Percentiles rank a stretch among this genome's conserved stretches.
Evolutionary conservation across 345 rosid genomes (phyloP).

Genomic region (Pseudoturritis turrita): DNA sequence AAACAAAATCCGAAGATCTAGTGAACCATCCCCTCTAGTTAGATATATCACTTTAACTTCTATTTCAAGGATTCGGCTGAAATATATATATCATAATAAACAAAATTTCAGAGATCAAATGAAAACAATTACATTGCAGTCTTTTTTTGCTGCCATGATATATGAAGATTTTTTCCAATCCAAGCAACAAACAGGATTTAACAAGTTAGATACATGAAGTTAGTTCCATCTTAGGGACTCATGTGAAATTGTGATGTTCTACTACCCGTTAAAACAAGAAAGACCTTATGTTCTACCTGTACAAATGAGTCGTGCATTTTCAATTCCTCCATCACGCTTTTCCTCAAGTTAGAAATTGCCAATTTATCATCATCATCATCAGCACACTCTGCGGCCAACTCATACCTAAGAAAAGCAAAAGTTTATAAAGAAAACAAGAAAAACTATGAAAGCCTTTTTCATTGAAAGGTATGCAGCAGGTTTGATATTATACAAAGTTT

Average conservation of each 20-base stretch:
- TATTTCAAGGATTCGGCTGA: not conserved
- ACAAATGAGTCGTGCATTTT: conserved; percentile 74
- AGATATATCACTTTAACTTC: not conserved
- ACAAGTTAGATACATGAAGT: not conserved
- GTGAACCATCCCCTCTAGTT: not conserved
- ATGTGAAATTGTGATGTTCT: not conserved
- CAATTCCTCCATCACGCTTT: conserved; percentile 61
- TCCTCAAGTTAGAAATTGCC: conserved; percentile 68
- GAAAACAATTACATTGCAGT: not conserved
- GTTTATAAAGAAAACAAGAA: not conserved
- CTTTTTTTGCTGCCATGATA: not conserved
- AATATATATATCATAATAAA: not conserved
- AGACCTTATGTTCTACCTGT: conserved; percentile 35
- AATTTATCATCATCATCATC: conserved; percentile 91
- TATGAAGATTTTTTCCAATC: not conserved
- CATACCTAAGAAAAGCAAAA: conserved; percentile 46
- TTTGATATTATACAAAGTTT: not conserved
- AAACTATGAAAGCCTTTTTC: not conserved
- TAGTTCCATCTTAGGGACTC: not conserved
- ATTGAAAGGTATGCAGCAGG: not conserved
- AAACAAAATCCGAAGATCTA: not conserved
- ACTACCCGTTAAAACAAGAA: not conserved
- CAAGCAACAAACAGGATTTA: not conserved
- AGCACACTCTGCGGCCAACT: conserved; percentile 84
- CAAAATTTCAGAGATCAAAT: not conserved